Evolutionary conservation across 2,329 filamentous ascomycete species (phyloP).

Genomic region (Epichloe hybrida): DNA sequence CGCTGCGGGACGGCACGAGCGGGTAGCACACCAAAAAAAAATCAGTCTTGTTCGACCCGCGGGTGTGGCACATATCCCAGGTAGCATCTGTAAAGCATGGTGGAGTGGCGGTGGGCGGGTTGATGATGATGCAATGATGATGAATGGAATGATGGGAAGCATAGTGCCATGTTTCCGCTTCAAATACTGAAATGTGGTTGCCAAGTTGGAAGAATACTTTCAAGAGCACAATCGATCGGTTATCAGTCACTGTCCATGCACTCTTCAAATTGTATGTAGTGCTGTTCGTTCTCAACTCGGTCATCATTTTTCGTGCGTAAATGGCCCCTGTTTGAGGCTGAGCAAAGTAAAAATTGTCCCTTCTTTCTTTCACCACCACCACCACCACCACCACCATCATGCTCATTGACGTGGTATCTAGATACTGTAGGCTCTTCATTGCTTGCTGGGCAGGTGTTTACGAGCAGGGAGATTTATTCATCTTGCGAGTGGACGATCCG

Average conservation of each 20-base stretch:
- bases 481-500: conserved; percentile 2
- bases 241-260: no score
- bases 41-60: background rate
- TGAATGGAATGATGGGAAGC: background rate
- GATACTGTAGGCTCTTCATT: no score
- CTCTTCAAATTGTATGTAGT: no score
- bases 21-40: background rate
- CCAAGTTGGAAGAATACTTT: no score
- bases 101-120: background rate
- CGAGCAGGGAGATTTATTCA: background rate
- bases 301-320: no score
- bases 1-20: background rate
- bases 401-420: no score
- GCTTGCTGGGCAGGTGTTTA: background rate
- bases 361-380: no score
- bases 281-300: no score
- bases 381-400: no score
- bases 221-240: background rate
- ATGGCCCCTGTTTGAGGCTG: no score
- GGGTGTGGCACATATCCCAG: background rate
- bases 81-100: background rate
- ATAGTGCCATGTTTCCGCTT: no score
- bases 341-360: no score
- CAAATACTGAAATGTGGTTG: background rate
- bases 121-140: background rate